Percentiles rank a stretch among this genome's conserved stretches.
Evolutionary conservation across 2,329 filamentous ascomycete genomes (phyloP).

Genomic region (Orbilia blumenaviensis): DNA sequence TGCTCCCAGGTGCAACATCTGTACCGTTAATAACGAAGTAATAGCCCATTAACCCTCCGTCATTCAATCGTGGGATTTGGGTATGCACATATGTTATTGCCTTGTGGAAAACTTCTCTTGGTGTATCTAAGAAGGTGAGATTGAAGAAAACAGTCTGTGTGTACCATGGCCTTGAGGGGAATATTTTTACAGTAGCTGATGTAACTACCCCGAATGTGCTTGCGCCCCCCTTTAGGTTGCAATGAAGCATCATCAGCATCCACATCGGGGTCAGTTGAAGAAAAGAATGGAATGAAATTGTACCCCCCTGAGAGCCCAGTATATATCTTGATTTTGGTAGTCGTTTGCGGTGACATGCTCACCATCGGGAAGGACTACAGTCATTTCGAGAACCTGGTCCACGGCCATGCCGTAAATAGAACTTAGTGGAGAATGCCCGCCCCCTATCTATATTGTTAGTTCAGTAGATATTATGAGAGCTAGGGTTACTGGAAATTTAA

Average conservation of each 20-base stretch:
- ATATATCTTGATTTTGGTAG: constrained; percentile 60
- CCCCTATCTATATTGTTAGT: constrained; percentile 59
- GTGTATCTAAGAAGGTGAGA: background rate
- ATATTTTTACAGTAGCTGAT: constrained; percentile 9
- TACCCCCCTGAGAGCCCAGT: constrained; percentile 65
- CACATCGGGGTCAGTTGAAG: background rate
- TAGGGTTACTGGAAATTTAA: constrained; percentile 55
- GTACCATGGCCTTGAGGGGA: background rate
- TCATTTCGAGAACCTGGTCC: constrained; percentile 68
- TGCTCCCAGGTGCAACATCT: background rate
- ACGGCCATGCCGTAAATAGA: constrained; percentile 69
- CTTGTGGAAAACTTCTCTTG: background rate
- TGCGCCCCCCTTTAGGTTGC: background rate
- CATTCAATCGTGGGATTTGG: background rate
- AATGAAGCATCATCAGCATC: background rate
- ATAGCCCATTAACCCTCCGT: constrained; percentile 1
- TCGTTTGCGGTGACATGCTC: constrained; percentile 65
- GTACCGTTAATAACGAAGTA: background rate
- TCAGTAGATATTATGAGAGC: background rate
- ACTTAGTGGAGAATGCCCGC: constrained; percentile 68
- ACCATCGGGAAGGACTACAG: constrained; percentile 68
- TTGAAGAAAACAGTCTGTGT: background rate
- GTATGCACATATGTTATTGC: constrained; percentile 8
- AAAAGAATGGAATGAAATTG: background rate
- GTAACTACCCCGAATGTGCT: background rate